Evolutionary conservation across 345 rosid species (phyloP), one percentile per base, ranked within the genome.

Genomic region (Iberis pinnata): DNA sequence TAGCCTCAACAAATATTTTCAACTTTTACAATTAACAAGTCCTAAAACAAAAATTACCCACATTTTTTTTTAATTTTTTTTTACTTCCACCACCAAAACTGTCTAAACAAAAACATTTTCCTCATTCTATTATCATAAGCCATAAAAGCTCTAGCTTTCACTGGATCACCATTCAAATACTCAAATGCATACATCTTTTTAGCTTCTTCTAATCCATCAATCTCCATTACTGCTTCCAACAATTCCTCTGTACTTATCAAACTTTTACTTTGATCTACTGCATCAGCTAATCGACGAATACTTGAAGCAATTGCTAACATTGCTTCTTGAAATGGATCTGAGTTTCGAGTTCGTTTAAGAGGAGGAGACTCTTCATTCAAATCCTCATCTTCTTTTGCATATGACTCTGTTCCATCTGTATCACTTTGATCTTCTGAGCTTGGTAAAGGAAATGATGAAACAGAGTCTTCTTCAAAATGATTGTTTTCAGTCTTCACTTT

Each of bases 21-120:
- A 29, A 8, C 24, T 27, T 49, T 14, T 31, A 50, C 15, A 29
- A 50, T 61, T 41, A 41, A 46, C 54, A 40, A 20, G 50, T 43
- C 6, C 19, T 18, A 47, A 31, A 27, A 48, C 63, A 49, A 56
- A 7, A 22, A 48, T 39, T 18, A 0, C 33, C 8, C 33, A 29
- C 8, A 29, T 3, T 29, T 2, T 9, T 36, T 26, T 7, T 1
- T n/a, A n/a, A n/a, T n/a, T n/a, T 7, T 12, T 12, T 2, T 17
- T 86, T 76, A 81, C 69, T 79, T 86, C 92, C 95, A 86, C 84
- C 92, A 86, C 92, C 92, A 86, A 72, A 86, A 86, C 72, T 86
- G 92, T 50, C 88, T 72, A 53, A 73, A 86, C 64, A 86, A 67
- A 69, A 79, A 86, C 13, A 76, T 49, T 65, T 76, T 86, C 68